These are phyloP conservation scores for Psilocybe azurescens DNA, from an alignment of 768 basidiomycete genomes.

Conservation along the genomic window DNA sequence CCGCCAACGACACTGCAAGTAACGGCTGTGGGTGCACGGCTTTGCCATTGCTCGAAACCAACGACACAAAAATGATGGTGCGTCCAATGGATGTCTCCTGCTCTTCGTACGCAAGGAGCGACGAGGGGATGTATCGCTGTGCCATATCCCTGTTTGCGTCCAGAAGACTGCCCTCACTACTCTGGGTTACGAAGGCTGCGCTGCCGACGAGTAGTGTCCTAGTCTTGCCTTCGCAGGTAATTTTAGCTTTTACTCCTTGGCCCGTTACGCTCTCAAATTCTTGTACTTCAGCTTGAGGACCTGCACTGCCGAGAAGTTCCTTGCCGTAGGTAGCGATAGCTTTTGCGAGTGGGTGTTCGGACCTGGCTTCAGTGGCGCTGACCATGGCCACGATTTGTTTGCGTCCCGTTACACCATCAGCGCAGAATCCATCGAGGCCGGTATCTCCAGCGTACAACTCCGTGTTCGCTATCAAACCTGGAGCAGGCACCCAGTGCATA, in stretches of 20 bases:
- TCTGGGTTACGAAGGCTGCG: conserved; percentile 68
- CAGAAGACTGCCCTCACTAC: conserved; percentile 39
- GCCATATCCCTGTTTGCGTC: conserved; percentile 22
- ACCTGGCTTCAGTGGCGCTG: conserved; percentile 85
- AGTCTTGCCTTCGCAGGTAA: conserved; percentile 57
- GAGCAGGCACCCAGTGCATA: conserved; percentile 70
- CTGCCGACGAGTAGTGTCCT: conserved; percentile 79
- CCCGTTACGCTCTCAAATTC: conserved; percentile 91
- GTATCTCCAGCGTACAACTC: conserved; percentile 51
- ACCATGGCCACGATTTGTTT: conserved; percentile 79
- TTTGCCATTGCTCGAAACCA: conserved; percentile 42
- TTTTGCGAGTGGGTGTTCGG: conserved; percentile 96
- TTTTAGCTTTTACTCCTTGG: conserved; percentile 79
- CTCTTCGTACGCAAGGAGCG: conserved; percentile 67
- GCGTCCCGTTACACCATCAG: conserved; percentile 66
- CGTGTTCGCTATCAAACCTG: conserved; percentile 29
- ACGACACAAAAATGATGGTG: conserved; percentile 87
- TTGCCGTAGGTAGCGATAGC: conserved; percentile 88
- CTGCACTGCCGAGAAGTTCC: conserved; percentile 52
- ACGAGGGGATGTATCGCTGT: conserved; percentile 53
- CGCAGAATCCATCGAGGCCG: conserved; percentile 50
- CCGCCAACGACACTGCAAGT: conserved; percentile 84
- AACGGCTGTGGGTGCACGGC: conserved; percentile 59
- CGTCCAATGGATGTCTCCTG: conserved; percentile 76
- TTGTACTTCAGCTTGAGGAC: conserved; percentile 62